These are phyloP conservation scores for Nemania sp. DNA, from an alignment of 2,329 filamentous ascomycete genomes.

Conservation along the genomic window DNA sequence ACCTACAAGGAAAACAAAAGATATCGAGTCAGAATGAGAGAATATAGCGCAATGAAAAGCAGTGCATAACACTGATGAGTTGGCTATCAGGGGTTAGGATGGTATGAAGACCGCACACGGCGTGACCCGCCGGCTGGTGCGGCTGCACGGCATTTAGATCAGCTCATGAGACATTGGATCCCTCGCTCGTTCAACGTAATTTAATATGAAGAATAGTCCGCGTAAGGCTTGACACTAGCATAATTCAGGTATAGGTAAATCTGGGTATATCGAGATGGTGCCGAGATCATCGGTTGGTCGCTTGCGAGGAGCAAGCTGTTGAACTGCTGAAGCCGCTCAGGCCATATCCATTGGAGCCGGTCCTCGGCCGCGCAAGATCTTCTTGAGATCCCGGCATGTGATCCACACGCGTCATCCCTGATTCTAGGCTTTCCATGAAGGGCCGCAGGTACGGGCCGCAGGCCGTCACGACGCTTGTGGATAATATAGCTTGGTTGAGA, in stretches of 20 bases:
- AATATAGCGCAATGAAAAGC: too few species aligned
- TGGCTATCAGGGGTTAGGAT: too few species aligned
- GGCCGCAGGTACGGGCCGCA: conserved; percentile 25
- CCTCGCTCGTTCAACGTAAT: conserved; percentile 1
- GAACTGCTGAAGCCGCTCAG: conserved; percentile 19
- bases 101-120: too few species aligned
- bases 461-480: conserved; percentile 23
- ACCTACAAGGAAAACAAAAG: too few species aligned
- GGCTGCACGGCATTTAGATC: background rate
- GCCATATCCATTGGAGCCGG: conserved; percentile 11
- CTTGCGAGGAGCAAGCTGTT: conserved; percentile 15
- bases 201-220: background rate
- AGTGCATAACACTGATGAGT: too few species aligned
- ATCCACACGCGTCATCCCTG: conserved; percentile 24
- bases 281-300: conserved; percentile 5
- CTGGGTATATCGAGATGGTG: background rate
- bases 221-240: conserved; percentile 1
- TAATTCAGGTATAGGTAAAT: conserved; percentile 2
- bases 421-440: conserved; percentile 29
- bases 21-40: too few species aligned
- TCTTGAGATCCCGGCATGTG: conserved; percentile 22
- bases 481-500: conserved; percentile 23
- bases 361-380: conserved; percentile 13
- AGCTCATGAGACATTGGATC: conserved; percentile 10
- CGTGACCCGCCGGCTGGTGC: background rate